Base-by-base conservation (phyloP, 345 rosid species). In the Lepidium didymum region DNA sequence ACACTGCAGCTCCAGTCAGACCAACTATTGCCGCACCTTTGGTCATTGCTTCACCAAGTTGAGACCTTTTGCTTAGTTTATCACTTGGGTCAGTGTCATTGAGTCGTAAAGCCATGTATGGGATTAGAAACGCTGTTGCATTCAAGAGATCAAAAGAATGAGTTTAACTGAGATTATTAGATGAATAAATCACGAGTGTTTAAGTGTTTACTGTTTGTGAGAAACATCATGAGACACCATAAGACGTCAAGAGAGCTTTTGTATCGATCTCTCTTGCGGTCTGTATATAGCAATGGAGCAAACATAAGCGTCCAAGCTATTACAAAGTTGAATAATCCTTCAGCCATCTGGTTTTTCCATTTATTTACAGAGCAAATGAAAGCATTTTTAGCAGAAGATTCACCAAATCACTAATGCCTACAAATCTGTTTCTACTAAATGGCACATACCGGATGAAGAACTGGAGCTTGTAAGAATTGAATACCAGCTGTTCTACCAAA, bases 241-340 rank as follows among this genome's bases (percentile, higher is more conserved):
- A 90, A 67, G 64, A 83, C 27, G 14, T 87, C 99, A 49, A 94
- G 75, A 38, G 95, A 94, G 50, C 90, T 79, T 72, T 72, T 81
- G 87, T 74, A 94, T 64, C 94, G 78, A 72, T 88, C 83, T 74
- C 93, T 87, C 82, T 79, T 87, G 1, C 73, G 16, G 79, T 94
- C 99, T 2, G 99, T 88, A 82, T 84, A 94, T 43, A 94, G 76
- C 76, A 91, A 72, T 1, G 97, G 99, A 70, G 99, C 97, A 78
- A 90, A 91, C 99, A 94, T 84, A 75, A 94, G 85, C 6, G 97
- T 94, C 99, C 97, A 94, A 23, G 96, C 95, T 45, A 94, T 84
- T 5, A 88, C 95, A 60, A 90, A 90, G 88, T 94, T 94, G 84
- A 90, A 94, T 41, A 90, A 78, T 56, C 97, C 99, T 84, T 94